Evolutionary conservation across 345 rosid species (phyloP).

Genomic region (Arabis hirsuta): DNA sequence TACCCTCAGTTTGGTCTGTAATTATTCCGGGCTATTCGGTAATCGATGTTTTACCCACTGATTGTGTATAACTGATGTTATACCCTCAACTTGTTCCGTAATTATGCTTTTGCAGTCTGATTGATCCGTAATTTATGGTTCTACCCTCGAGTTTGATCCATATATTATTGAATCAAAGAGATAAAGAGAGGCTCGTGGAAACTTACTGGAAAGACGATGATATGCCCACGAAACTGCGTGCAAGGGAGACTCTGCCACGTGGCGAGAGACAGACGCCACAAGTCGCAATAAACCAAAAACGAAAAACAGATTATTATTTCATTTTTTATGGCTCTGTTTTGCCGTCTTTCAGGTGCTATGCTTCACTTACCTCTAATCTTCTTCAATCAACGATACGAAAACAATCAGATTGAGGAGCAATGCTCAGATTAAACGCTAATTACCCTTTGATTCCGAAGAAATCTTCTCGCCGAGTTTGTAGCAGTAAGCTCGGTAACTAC

Average conservation of each 20-base stretch:
- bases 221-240: conserved; percentile 50
- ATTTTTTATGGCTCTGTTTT: conserved; percentile 15
- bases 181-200: conserved; percentile 46
- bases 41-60: too few species aligned
- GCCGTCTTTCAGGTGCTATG: conserved; percentile 38
- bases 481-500: conserved; percentile 53
- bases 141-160: too few species aligned
- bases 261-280: conserved; percentile 34
- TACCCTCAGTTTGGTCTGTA: too few species aligned
- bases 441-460: conserved; percentile 57
- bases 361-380: conserved; percentile 46
- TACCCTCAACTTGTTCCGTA: too few species aligned
- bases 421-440: conserved; percentile 66
- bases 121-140: too few species aligned
- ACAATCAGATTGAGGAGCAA: conserved; percentile 21
- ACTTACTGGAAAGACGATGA: conserved; percentile 24
- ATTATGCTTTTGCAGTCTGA: too few species aligned
- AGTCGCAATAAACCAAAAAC: conserved; percentile 25
- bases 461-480: conserved; percentile 29
- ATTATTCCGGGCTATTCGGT: too few species aligned
- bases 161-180: too few species aligned
- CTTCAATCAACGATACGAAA: conserved; percentile 23
- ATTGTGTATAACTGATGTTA: too few species aligned
- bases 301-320: not conserved
- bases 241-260: conserved; percentile 41